These are phyloP conservation scores for Geotrichum siamense DNA, from an alignment of 1,139 yeast genomes.

Conservation along the genomic window DNA sequence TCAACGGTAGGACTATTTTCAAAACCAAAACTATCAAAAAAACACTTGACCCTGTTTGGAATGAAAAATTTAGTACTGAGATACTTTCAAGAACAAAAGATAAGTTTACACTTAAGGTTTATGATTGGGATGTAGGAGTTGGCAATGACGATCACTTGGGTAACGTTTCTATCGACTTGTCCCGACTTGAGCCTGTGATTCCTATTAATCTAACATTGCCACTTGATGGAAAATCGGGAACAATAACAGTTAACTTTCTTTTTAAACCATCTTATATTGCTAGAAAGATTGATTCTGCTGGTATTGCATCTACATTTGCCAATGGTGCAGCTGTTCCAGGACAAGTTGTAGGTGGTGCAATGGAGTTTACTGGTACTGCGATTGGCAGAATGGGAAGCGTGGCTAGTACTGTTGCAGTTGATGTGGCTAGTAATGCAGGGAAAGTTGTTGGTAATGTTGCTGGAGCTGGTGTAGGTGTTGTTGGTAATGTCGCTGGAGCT, in stretches of 20 bases:
- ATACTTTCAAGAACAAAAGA: conserved; percentile 58
- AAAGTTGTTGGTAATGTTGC: conserved; percentile 20
- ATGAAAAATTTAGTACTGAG: conserved; percentile 49
- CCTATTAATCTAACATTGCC: conserved; percentile 48
- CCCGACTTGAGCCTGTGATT: conserved; percentile 53
- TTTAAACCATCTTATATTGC: conserved; percentile 68
- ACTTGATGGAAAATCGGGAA: conserved; percentile 49
- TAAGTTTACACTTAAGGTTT: conserved; percentile 49
- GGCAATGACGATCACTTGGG: conserved; percentile 80
- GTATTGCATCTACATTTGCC: conserved; percentile 25
- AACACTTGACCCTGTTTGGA: conserved; percentile 76
- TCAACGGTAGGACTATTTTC: conserved; percentile 52
- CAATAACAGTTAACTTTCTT: conserved; percentile 48
- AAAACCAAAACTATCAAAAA: conserved; percentile 72
- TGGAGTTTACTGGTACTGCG: conserved; percentile 35
- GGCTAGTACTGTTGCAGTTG: conserved; percentile 39
- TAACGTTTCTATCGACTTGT: conserved; percentile 48
- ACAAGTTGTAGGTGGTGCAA: conserved; percentile 28
- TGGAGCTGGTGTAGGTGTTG: conserved; percentile 17
- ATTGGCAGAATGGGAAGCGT: conserved; percentile 41
- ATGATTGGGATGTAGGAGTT: conserved; percentile 85
- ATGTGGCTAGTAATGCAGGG: conserved; percentile 29
- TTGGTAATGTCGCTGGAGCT: conserved; percentile 20
- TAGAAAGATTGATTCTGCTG: conserved; percentile 32
- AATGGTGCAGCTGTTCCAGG: conserved; percentile 23